Evolutionary conservation across 1,284 basidiomycete genomes (phyloP), one percentile per base, ranked within the genome.

Genomic region (Heterobasidion irregulare): DNA sequence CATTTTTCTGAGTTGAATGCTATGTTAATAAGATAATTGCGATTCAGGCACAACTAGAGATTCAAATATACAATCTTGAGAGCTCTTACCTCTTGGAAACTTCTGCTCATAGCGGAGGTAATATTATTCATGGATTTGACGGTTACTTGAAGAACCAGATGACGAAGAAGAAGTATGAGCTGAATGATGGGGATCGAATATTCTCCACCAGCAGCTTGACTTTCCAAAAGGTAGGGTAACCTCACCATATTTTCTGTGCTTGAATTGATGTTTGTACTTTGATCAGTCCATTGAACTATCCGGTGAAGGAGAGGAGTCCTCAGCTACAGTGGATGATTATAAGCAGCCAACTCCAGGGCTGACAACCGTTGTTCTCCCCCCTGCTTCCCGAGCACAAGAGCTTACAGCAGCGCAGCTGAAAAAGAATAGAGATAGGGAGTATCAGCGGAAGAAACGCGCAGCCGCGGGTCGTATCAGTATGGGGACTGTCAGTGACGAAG

Each of bases 51-150:
- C 77, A 82, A 61, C 73, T 87, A 53, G 89, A 92, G 68, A 72
- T 80, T 34, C 80, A 87, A 62, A 86, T 92, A 59, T 86, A 86
- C 70, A 82, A 79, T 58, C 75, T 88, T 33, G 89, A 92, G 66
- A 79, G 78, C 10, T 70, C 76, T 0, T 92, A 92, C 68, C 71
- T 92, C 47, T 78, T 79, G 8, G 89, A 92, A 54, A 90, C 89
- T 1, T 78, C 82, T 0, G 72, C 75, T 0, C 83, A 86, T 59
- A 83, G 79, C 60, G 86, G 89, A 10, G 89, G 89, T 18, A 92
- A 92, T 62, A 89, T 92, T 57, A 84, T 92, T 47, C 84, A 86
- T 62, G 89, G 89, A 7, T 91, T 91, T 61, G 89, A 92, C 52
- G 82, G 83, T 45, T 92, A 91, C 64, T 77, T 91, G 57, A 92